Percentiles rank a stretch among this genome's conserved stretches.
Conservation (phyloP, 148 eudicot species). For the Rhododendron ovatum region DNA sequence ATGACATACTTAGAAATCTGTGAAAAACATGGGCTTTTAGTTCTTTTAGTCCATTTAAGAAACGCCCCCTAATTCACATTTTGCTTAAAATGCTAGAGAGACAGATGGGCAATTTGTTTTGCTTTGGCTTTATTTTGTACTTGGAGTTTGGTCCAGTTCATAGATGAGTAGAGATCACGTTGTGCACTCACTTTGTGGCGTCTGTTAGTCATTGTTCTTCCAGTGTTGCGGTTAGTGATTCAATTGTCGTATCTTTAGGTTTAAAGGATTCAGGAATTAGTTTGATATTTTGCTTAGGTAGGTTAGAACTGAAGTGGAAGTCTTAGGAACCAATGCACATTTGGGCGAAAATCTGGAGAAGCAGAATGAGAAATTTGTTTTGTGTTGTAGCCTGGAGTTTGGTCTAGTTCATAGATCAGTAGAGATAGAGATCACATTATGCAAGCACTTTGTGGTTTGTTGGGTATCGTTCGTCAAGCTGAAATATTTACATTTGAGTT, state of each 20-base stretch:
- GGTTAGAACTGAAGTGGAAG: not conserved
- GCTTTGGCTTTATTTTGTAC: not conserved
- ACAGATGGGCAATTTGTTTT: not conserved
- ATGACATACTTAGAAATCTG: not conserved
- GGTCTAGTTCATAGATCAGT: not conserved
- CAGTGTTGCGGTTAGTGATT: not conserved
- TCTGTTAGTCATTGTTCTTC: no score
- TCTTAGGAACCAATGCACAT: not conserved
- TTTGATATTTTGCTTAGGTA: not conserved
- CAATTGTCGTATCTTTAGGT: not conserved
- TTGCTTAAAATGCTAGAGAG: not conserved
- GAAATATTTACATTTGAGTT: not conserved
- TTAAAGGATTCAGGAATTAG: not conserved
- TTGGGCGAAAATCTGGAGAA: not conserved
- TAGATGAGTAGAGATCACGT: not conserved
- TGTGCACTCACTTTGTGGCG: not conserved
- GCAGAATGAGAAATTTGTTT: not conserved
- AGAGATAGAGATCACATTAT: not conserved
- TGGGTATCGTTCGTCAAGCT: not conserved
- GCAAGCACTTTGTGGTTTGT: not conserved
- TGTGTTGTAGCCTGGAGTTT: not conserved
- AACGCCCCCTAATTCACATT: not conserved
- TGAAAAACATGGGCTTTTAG: not conserved
- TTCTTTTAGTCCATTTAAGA: not conserved
- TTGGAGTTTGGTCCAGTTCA: not conserved